These are phyloP conservation scores for Naganishia friedmannii DNA, from an alignment of 768 basidiomycete species.

Conservation along the genomic window DNA sequence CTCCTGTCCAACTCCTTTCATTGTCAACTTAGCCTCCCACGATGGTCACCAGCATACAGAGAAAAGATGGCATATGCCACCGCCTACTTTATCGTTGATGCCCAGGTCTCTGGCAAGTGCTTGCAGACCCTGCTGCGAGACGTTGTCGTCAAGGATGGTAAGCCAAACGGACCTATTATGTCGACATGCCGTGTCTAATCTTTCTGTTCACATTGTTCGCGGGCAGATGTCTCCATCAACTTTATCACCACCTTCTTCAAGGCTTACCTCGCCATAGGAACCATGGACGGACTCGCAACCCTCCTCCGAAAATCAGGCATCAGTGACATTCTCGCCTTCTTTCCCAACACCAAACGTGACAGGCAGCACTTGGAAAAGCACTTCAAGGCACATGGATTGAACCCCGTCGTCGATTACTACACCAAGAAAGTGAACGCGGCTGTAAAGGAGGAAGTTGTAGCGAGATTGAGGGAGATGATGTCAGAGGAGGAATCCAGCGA, in stretches of 20 bases:
- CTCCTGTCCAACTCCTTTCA: background rate
- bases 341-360: conserved; percentile 78
- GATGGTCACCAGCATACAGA: conserved; percentile 72
- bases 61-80: conserved; percentile 79
- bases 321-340: conserved; percentile 74
- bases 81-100: conserved; percentile 79
- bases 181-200: background rate
- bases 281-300: conserved; percentile 82
- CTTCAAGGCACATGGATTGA: conserved; percentile 75
- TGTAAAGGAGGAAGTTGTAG: conserved; percentile 72
- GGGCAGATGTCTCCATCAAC: conserved; percentile 75
- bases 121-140: conserved; percentile 83
- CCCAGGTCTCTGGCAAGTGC: conserved; percentile 72
- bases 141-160: conserved; percentile 92
- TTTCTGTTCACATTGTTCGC: background rate
- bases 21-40: conserved; percentile 47
- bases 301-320: conserved; percentile 80
- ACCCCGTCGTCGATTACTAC: conserved; percentile 91
- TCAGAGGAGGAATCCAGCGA: conserved; percentile 62
- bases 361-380: conserved; percentile 73
- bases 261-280: conserved; percentile 72
- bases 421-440: conserved; percentile 80
- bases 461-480: conserved; percentile 62
- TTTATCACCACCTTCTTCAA: conserved; percentile 77
- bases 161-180: conserved; percentile 30